These are phyloP conservation scores for Williopsis jadinii DNA, from an alignment of 1,139 yeast genomes.

Conservation along the genomic window DNA sequence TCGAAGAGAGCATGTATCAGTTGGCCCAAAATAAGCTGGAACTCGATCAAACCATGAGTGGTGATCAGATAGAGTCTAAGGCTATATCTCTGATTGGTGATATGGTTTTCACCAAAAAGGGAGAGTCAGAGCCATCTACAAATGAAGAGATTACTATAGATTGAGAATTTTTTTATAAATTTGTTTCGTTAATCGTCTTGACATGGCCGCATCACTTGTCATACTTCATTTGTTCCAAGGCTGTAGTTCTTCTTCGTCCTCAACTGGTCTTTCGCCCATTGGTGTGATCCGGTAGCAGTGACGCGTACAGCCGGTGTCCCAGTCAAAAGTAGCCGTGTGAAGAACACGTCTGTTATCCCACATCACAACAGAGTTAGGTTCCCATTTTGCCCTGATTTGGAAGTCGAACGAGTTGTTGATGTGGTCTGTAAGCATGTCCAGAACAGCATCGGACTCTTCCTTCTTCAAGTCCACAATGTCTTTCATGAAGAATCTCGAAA, in stretches of 20 bases:
- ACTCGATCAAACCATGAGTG: conserved; percentile 43
- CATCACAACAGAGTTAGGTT: conserved; percentile 52
- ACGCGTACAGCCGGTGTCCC: conserved; percentile 49
- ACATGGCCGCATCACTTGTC: too few relatives aligned
- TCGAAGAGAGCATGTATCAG: conserved; percentile 83
- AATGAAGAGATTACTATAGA: not conserved
- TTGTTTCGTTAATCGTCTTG: too few relatives aligned
- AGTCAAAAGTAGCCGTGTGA: conserved; percentile 60
- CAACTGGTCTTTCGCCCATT: conserved; percentile 35
- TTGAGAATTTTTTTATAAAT: too few relatives aligned
- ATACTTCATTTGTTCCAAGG: conserved; percentile 13
- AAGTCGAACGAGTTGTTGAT: conserved; percentile 44
- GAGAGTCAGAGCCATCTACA: not conserved
- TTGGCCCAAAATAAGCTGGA: conserved; percentile 89
- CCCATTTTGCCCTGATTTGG: conserved; percentile 53
- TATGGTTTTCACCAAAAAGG: conserved; percentile 16
- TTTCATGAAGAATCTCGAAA: conserved; percentile 56
- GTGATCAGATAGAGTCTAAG: conserved; percentile 22
- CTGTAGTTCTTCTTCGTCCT: conserved; percentile 17
- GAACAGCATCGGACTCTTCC: conserved; percentile 52
- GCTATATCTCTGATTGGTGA: conserved; percentile 18
- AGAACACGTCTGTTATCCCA: conserved; percentile 68
- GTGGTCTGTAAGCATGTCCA: conserved; percentile 45
- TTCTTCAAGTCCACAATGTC: conserved; percentile 58
- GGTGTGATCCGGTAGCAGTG: conserved; percentile 68